Base-by-base conservation (phyloP, 2,329 filamentous ascomycete species). In the Claviceps digitariae region DNA sequence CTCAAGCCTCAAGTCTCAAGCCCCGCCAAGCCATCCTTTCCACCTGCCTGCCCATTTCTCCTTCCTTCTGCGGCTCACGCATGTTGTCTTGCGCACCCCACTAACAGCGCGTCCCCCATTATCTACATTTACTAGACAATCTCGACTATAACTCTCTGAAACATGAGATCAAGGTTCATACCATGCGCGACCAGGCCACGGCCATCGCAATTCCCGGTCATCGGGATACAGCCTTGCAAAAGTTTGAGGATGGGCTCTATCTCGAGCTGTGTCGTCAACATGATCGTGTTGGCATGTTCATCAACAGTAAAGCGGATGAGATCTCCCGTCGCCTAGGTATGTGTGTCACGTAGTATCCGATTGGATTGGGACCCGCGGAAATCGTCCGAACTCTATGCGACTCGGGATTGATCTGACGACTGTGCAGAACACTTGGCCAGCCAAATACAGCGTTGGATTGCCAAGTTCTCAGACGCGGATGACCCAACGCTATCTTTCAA, bases 91-190 rank as follows among this genome's bases (percentile, higher is more conserved):
- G 25, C 34, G 38, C 38, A 21, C 20, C 31, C 34, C 34, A 52
- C 23, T 48, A n/a, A 52, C 45, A n/a, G 10, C 10, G 12, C 17
- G 23, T n/a, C 4, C 20, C 48, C 20, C 48, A 54, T 49, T 51
- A 31, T 52, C n/a, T 48, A 21, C 43, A 36, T 31, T 20, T 45
- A n/a, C n/a, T n/a, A 88, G 84, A 90, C 66, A 93, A 94, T 68
- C 82, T 94, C 68, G 88, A 93, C 67, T 94, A 94, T 74, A 88
- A 91, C 66, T 86, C 86, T 49, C 78, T 94, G 58, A 94, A 94
- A 69, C 78, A 87, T 66, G 77, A 87, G 62, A 91, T 94, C 73
- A 93, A 91, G 67, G 78, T 78, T 56, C 80, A 89, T 64, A 94
- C 88, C 1, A 84, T 83, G 13, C 79, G 77, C 46, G 81, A 84